These are phyloP conservation scores for Galerina sulciceps DNA, from an alignment of 768 basidiomycete species.

Conservation along the genomic window DNA sequence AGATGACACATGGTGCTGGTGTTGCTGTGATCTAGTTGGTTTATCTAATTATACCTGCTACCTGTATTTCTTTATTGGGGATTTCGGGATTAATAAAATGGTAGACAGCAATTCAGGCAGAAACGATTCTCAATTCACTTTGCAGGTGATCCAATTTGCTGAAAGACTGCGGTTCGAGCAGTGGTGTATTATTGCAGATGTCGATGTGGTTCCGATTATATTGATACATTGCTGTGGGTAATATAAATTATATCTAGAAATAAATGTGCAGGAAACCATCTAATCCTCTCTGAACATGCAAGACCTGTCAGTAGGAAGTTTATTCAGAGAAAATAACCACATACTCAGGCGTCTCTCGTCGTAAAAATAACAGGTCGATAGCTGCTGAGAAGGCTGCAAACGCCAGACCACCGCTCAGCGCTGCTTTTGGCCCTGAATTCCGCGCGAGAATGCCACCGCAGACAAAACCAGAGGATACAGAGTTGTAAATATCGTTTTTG, in stretches of 20 bases:
- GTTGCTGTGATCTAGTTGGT: neutral
- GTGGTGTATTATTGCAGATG: neutral
- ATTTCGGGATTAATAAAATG: neutral
- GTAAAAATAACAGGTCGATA: slow-evolving; percentile 80
- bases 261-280: slow-evolving; percentile 9
- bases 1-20: neutral
- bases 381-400: slow-evolving; percentile 94
- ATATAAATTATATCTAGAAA: slow-evolving; percentile 27
- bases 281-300: slow-evolving; percentile 42
- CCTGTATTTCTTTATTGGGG: neutral
- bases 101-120: too few relatives aligned
- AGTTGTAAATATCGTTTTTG: slow-evolving; percentile 93
- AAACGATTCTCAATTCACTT: too few relatives aligned
- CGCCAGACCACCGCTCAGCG: slow-evolving; percentile 84
- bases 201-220: slow-evolving; percentile 27
- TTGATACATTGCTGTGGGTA: slow-evolving; percentile 24
- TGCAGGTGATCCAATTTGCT: too few relatives aligned
- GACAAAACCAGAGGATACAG: slow-evolving; percentile 84
- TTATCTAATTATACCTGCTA: neutral
- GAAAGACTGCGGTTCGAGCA: neutral
- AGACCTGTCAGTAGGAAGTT: neutral
- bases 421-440: slow-evolving; percentile 85
- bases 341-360: slow-evolving; percentile 78
- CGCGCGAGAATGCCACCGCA: slow-evolving; percentile 89
- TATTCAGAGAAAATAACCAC: neutral